Conservation (phyloP, 2,329 filamentous ascomycete species). For the Apiospora pterosperma region DNA sequence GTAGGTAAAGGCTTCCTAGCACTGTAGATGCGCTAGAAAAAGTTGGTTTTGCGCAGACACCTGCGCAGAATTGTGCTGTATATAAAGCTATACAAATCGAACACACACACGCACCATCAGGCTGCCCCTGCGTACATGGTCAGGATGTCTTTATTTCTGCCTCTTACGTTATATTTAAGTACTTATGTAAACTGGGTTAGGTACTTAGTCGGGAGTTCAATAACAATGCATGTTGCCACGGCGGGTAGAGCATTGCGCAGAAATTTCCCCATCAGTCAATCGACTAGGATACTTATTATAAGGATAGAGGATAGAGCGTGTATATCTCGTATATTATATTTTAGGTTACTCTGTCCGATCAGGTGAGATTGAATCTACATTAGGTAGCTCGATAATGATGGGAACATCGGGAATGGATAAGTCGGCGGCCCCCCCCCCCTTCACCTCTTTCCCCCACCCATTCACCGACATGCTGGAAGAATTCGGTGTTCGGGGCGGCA, state of each 20-base stretch:
- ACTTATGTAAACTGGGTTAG: too few species aligned
- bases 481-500: background rate
- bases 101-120: too few species aligned
- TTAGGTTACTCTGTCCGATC: background rate
- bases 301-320: too few species aligned
- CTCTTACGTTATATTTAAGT: too few species aligned
- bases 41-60: too few species aligned
- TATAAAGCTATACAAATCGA: too few species aligned
- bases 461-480: constrained; percentile 1
- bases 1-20: too few species aligned
- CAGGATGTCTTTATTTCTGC: too few species aligned
- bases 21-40: too few species aligned
- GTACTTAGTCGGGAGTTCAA: background rate
- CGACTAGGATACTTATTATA: too few species aligned
- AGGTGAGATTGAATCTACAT: constrained; percentile 2
- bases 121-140: too few species aligned
- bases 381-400: background rate
- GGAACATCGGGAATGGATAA: background rate
- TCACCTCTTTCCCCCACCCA: background rate
- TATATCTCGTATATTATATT: background rate
- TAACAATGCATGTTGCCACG: background rate
- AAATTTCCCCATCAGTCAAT: background rate
- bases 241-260: background rate
- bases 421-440: background rate
- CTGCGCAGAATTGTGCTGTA: too few species aligned